phyloP scores from a whole-genome alignment of 2,329 filamentous ascomycete genomes.

The Ophiosphaerella herpotricha region DNA sequence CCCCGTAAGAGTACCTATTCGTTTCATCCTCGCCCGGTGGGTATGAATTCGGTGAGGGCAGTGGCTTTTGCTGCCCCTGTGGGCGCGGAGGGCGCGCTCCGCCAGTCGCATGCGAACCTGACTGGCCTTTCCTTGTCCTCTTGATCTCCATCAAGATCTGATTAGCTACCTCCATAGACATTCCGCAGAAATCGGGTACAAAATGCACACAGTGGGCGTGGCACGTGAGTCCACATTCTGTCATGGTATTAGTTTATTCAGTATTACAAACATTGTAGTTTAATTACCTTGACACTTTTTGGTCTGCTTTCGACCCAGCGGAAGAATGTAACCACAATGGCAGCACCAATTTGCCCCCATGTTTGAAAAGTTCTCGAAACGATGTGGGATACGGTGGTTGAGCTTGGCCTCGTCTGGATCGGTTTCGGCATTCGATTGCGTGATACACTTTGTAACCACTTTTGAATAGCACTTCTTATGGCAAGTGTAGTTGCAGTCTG shows the following conservation, averaged over 20 bases:
- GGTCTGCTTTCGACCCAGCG: constrained; percentile 92
- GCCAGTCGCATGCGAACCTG: constrained; percentile 56
- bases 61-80: constrained; percentile 50
- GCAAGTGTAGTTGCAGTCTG: constrained; percentile 99
- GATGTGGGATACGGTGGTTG: constrained; percentile 97
- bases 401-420: constrained; percentile 99
- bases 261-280: background rate
- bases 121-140: constrained; percentile 72
- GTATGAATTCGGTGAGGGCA: constrained; percentile 41
- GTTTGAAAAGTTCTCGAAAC: constrained; percentile 95
- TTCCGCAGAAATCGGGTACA: constrained; percentile 97
- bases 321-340: constrained; percentile 94
- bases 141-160: constrained; percentile 88
- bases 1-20: constrained; percentile 56
- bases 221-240: constrained; percentile 89
- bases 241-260: constrained; percentile 24
- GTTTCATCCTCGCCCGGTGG: constrained; percentile 47
- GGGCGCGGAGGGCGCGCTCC: constrained; percentile 23
- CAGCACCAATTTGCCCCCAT: constrained; percentile 99
- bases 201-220: constrained; percentile 92
- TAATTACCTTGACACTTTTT: constrained; percentile 82
- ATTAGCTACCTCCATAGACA: constrained; percentile 97
- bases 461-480: constrained; percentile 96
- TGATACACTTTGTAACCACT: constrained; percentile 99
- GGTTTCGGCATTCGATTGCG: constrained; percentile 97